Conservation (phyloP, 2,329 filamentous ascomycete species). For the Penicillium brevicompactum region DNA sequence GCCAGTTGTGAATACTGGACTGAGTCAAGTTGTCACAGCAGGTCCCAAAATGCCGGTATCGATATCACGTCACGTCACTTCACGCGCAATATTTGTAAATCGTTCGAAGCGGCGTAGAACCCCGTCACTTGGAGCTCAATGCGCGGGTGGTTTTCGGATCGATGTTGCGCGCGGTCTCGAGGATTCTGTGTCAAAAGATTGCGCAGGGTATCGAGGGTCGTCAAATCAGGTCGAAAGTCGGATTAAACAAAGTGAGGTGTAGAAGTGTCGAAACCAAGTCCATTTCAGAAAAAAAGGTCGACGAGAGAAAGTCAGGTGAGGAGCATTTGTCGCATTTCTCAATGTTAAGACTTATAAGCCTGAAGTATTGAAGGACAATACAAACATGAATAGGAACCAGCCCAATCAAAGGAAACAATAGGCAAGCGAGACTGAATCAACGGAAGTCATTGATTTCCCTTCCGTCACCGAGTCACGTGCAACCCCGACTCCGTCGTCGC, state of each 20-base stretch:
- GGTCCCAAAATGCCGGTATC: neutral
- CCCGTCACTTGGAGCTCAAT: neutral
- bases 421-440: neutral
- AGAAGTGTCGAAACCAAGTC: neutral
- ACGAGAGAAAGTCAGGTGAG: neutral
- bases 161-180: neutral
- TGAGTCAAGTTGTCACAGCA: neutral
- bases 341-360: neutral
- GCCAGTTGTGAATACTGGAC: neutral
- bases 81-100: neutral
- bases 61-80: neutral
- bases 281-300: neutral
- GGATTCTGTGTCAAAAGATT: neutral
- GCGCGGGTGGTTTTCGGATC: neutral
- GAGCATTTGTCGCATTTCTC: constrained; percentile 7
- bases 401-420: neutral
- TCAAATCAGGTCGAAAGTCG: neutral
- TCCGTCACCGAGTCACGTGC: constrained; percentile 12
- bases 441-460: constrained; percentile 8
- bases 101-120: neutral
- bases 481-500: constrained; percentile 3
- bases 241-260: neutral
- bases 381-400: constrained; percentile 6
- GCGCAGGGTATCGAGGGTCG: neutral
- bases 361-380: neutral